Base-by-base conservation (phyloP, 192 early-diverging fungal genomes). In the Borealophlyctis nickersoniae region DNA sequence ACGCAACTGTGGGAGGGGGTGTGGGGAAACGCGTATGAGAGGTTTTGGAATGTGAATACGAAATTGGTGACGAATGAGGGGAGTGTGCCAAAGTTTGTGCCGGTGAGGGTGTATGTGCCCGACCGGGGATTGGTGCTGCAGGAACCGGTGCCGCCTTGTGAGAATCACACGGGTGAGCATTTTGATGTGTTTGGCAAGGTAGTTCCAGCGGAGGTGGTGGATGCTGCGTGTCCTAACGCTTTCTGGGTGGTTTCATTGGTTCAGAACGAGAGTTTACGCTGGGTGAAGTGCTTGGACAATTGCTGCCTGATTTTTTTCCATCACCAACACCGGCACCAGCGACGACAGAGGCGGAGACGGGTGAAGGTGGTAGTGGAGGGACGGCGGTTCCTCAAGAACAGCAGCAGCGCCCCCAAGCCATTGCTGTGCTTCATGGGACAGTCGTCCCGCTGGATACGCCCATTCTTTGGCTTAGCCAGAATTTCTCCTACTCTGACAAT, bases 1-100 rank as follows among this genome's bases (percentile, higher is more conserved):
- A 85, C 83, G 52, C 86, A 87, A 49, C 69, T 96, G 54, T 89
- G 91, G 88, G 84, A 90, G 36, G 81, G 89, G 1, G 48, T 93
- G 14, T 32, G 31, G 51, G 24, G 30, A 3, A 50, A 69, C 22
- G 33, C 55, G 58, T 68, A 67, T 52, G 60, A 70, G 16, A 30
- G 62, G 2, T 89, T 85, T 66, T 88, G 86, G 86, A 72, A 74
- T 7, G 82, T 89, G 52, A 88, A 88, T 59, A 65, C 78, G 57
- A 77, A 77, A 26, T 54, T 89, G 50, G 74, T 80, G 28, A 50
- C 67, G n/a, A 70, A 64, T 29, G 74, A 80, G 33, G 72, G 73
- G 4, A 73, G 62, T 28, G 56, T 73, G 48, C 71, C 78, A 60
- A 73, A 79, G 56, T 71, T 79, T 65, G 55, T 88, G 16, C 87